Conservation (phyloP, 345 rosid species). For the Hibiscus trionum region DNA sequence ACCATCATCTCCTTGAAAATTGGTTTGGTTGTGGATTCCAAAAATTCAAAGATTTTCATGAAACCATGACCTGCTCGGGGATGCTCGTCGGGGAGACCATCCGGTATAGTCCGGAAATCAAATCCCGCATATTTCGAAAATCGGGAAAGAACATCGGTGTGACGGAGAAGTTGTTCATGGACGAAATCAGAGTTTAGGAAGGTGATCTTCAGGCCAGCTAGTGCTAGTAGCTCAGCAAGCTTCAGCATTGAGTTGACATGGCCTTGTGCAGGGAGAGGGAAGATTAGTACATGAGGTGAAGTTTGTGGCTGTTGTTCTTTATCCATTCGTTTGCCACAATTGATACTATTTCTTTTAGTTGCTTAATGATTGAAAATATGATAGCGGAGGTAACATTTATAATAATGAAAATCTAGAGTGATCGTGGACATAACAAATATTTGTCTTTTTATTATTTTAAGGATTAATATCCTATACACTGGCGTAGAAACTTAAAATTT, state of each 20-base stretch:
- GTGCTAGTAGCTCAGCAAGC: constrained; percentile 45
- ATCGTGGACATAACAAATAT: neutral
- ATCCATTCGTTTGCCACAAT: neutral
- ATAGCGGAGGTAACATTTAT: neutral
- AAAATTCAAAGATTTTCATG: constrained; percentile 9
- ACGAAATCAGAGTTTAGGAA: constrained; percentile 37
- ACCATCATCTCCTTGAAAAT: constrained; percentile 19
- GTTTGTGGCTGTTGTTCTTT: neutral
- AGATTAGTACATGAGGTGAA: constrained; percentile 31
- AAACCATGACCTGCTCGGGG: constrained; percentile 8
- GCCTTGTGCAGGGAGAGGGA: constrained; percentile 56
- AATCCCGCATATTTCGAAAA: constrained; percentile 30
- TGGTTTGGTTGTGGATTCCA: constrained; percentile 11
- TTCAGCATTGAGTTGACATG: constrained; percentile 69
- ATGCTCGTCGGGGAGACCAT: constrained; percentile 25
- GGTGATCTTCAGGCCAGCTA: constrained; percentile 44
- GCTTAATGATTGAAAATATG: neutral
- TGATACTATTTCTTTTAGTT: neutral
- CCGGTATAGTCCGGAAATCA: constrained; percentile 23
- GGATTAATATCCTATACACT: too few relatives aligned
- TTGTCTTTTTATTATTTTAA: too few relatives aligned
- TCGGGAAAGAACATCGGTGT: constrained; percentile 21
- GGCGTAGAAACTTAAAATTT: too few relatives aligned
- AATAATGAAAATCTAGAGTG: neutral
- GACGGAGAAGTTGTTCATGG: constrained; percentile 21